Percentiles rank a stretch among this genome's conserved stretches.
Conservation (phyloP, 768 basidiomycete species). For the Naematelia aurantialba region DNA sequence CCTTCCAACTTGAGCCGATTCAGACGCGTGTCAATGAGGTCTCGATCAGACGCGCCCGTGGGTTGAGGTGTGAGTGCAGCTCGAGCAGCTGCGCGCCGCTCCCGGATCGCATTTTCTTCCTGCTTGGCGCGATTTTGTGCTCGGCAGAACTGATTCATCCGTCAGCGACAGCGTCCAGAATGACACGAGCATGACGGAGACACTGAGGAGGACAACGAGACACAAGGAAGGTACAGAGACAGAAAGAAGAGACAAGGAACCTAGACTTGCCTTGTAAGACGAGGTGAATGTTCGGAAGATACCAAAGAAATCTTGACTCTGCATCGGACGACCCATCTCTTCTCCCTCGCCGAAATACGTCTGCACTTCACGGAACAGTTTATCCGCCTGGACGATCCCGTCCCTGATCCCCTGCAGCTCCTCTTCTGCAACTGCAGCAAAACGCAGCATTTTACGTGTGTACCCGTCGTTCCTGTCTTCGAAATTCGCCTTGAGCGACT, state of each 20-base stretch:
- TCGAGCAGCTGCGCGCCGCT: conserved; percentile 63
- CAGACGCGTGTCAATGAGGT: conserved; percentile 46
- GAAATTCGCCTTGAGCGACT: conserved; percentile 77
- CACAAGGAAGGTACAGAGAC: too few relatives aligned
- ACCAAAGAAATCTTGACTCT: conserved; percentile 83
- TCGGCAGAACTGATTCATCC: conserved; percentile 71
- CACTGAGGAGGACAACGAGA: too few relatives aligned
- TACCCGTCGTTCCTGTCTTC: conserved; percentile 74
- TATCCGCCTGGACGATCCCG: conserved; percentile 78
- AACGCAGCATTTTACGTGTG: conserved; percentile 87
- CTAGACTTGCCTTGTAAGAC: conserved; percentile 61
- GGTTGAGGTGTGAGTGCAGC: conserved; percentile 45
- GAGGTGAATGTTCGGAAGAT: conserved; percentile 96
- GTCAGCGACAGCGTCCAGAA: not conserved
- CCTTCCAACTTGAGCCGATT: conserved; percentile 47
- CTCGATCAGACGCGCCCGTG: conserved; percentile 37
- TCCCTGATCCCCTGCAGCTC: conserved; percentile 81
- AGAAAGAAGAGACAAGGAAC: too few relatives aligned
- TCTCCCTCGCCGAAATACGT: conserved; percentile 92
- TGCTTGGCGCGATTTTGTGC: conserved; percentile 68
- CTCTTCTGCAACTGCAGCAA: conserved; percentile 68
- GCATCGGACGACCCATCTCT: conserved; percentile 43
- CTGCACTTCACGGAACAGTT: conserved; percentile 77
- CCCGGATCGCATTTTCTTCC: conserved; percentile 65
- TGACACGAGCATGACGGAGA: too few relatives aligned